Conservation (phyloP, 306 rosid species). For the Ormosia semicastrata region DNA sequence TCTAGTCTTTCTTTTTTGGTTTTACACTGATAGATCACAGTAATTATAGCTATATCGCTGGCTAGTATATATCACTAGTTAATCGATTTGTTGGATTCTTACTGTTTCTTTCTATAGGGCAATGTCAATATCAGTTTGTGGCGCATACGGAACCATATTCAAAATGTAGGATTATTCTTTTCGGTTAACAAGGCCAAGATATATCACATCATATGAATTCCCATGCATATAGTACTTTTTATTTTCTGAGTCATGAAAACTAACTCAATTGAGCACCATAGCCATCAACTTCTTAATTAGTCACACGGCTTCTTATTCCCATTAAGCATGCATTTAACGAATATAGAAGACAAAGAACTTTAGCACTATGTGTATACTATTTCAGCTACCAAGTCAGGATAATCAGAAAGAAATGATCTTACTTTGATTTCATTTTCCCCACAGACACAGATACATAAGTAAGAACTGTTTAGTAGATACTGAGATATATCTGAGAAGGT, state of each 20-base stretch:
- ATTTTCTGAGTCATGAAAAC: background rate
- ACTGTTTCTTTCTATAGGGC: background rate
- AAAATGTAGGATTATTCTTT: background rate
- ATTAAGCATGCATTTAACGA: background rate
- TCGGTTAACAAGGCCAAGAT: background rate
- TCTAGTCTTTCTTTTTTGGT: background rate
- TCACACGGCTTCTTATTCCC: constrained; percentile 22
- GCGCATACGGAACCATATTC: constrained; percentile 30
- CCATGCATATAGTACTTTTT: background rate
- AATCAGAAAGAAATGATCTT: too few species aligned
- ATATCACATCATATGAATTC: constrained; percentile 19
- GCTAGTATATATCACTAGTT: background rate
- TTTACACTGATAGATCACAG: background rate
- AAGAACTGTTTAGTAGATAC: too few species aligned
- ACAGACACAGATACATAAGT: too few species aligned
- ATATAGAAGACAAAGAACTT: background rate
- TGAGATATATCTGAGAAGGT: too few species aligned
- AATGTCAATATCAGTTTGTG: background rate
- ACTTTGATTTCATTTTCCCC: too few species aligned
- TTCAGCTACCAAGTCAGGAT: too few species aligned
- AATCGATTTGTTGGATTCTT: background rate
- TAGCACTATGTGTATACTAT: background rate
- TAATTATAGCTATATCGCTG: too few species aligned
- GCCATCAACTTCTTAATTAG: too few species aligned
- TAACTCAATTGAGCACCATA: background rate